Evolutionary conservation across 2,329 filamentous ascomycete species (phyloP).

Genomic region (Trichophyton schoenleinii): DNA sequence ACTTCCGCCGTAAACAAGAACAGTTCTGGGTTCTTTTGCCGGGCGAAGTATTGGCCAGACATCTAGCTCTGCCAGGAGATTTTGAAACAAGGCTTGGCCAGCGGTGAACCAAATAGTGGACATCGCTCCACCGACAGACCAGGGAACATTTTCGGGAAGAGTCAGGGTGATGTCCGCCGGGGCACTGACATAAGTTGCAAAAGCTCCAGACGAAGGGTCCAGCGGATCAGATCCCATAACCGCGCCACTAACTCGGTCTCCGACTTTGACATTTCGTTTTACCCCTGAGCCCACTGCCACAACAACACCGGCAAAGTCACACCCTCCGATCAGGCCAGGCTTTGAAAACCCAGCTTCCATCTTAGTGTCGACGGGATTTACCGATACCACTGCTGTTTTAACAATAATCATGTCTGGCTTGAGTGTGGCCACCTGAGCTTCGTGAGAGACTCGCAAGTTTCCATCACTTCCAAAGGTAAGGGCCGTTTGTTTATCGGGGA

Average conservation of each 20-base stretch:
- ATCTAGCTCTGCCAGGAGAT: slow-evolving; percentile 14
- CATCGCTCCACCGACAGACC: slow-evolving; percentile 22
- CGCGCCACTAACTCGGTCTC: slow-evolving; percentile 26
- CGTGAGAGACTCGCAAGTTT: neutral
- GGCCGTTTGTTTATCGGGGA: neutral
- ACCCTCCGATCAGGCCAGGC: slow-evolving; percentile 9
- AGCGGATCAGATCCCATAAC: slow-evolving; percentile 22
- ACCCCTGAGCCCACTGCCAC: slow-evolving; percentile 8
- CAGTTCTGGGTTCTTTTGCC: slow-evolving; percentile 13
- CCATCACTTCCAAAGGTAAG: neutral
- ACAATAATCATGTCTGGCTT: slow-evolving; percentile 9
- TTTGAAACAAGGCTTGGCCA: slow-evolving; percentile 22
- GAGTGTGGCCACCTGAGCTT: neutral
- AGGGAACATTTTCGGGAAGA: slow-evolving; percentile 21
- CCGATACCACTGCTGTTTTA: slow-evolving; percentile 14
- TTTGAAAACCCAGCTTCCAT: slow-evolving; percentile 14
- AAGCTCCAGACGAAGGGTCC: slow-evolving; percentile 22
- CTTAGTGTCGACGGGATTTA: slow-evolving; percentile 20
- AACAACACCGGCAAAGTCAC: slow-evolving; percentile 13
- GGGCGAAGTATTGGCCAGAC: neutral
- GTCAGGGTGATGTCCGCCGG: slow-evolving; percentile 21
- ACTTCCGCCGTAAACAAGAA: slow-evolving; percentile 37
- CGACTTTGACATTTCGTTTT: slow-evolving; percentile 12
- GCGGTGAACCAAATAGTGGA: slow-evolving; percentile 20
- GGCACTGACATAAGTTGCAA: slow-evolving; percentile 25